Evolutionary conservation across 2,329 filamentous ascomycete genomes (phyloP).

Genomic region (Orbilia blumenaviensis): DNA sequence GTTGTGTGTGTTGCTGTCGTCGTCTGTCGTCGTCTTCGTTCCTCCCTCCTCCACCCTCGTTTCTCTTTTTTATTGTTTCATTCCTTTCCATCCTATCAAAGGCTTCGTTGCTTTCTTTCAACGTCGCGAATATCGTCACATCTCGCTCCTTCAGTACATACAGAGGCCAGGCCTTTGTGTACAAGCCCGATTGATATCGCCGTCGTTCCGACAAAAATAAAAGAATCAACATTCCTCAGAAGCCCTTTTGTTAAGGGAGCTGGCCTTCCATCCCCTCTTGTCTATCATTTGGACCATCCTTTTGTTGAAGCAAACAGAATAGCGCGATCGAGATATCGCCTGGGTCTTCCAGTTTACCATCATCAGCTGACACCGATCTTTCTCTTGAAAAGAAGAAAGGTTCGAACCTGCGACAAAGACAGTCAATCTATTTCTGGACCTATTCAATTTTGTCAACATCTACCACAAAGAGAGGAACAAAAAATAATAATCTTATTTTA

Average conservation of each 20-base stretch:
- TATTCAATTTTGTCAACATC: conserved; percentile 30
- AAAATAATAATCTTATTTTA: conserved; percentile 45
- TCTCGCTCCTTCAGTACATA: too few species aligned
- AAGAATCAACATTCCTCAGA: conserved; percentile 53
- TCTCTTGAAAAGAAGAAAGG: conserved; percentile 37
- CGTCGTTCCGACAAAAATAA: conserved; percentile 42
- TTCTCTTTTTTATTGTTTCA: conserved; percentile 53
- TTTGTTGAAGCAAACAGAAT: conserved; percentile 48
- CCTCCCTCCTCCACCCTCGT: conserved; percentile 31
- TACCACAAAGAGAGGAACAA: conserved; percentile 47
- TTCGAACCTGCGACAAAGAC: conserved; percentile 47
- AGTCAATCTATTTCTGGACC: conserved; percentile 42
- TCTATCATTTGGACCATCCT: conserved; percentile 1
- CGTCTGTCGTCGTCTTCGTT: conserved; percentile 37
- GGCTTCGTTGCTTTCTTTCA: conserved; percentile 55
- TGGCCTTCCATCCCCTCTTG: conserved; percentile 50
- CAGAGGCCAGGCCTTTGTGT: too few species aligned
- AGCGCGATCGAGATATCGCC: conserved; percentile 42
- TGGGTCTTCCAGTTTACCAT: conserved; percentile 18
- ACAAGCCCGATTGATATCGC: conserved; percentile 52
- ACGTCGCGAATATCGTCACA: conserved; percentile 48
- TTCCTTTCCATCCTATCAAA: conserved; percentile 54
- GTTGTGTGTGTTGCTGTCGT: conserved; percentile 54
- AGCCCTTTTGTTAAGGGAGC: conserved; percentile 54
- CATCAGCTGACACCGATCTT: conserved; percentile 45